These are phyloP conservation scores for Xylaria scruposa DNA, from an alignment of 495 filamentous ascomycete genomes.

Conservation along the genomic window DNA sequence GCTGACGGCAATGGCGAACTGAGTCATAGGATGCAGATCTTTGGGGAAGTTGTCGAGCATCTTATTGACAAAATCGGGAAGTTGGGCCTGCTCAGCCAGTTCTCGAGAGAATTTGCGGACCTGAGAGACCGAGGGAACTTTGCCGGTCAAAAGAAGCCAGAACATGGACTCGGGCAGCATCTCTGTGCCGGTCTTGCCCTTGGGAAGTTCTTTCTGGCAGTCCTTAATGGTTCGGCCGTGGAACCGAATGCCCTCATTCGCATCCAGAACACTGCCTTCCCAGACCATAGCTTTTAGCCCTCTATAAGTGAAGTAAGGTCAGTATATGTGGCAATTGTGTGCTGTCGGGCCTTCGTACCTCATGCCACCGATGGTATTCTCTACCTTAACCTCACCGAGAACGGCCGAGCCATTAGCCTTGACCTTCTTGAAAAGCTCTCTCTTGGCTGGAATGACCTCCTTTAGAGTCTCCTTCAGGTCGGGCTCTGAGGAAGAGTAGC, in stretches of 20 bases:
- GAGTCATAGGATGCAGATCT: constrained; percentile 96
- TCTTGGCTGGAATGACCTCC: constrained; percentile 85
- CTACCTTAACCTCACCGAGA: constrained; percentile 92
- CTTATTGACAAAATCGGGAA: constrained; percentile 85
- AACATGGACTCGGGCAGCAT: constrained; percentile 99
- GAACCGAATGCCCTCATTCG: constrained; percentile 97
- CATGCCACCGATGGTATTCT: constrained; percentile 95
- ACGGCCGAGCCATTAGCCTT: constrained; percentile 82
- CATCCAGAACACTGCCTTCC: constrained; percentile 97
- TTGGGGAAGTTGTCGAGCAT: constrained; percentile 90
- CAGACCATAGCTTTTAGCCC: constrained; percentile 97
- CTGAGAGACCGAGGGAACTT: constrained; percentile 83
- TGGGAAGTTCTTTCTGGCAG: constrained; percentile 91
- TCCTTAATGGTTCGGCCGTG: constrained; percentile 98
- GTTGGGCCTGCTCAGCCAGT: constrained; percentile 81
- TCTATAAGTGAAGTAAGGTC: constrained; percentile 27
- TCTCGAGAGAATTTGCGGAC: constrained; percentile 81
- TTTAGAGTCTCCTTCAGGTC: constrained; percentile 86
- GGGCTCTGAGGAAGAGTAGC: constrained; percentile 76
- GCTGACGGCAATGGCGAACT: constrained; percentile 92
- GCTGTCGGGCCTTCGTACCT: constrained; percentile 49
- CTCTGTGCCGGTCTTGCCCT: constrained; percentile 92
- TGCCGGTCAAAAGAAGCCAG: constrained; percentile 94
- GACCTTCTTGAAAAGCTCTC: constrained; percentile 88
- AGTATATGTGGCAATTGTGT: neutral